Conservation (phyloP, 257 asterid genomes). For the Solanum rostratum region DNA sequence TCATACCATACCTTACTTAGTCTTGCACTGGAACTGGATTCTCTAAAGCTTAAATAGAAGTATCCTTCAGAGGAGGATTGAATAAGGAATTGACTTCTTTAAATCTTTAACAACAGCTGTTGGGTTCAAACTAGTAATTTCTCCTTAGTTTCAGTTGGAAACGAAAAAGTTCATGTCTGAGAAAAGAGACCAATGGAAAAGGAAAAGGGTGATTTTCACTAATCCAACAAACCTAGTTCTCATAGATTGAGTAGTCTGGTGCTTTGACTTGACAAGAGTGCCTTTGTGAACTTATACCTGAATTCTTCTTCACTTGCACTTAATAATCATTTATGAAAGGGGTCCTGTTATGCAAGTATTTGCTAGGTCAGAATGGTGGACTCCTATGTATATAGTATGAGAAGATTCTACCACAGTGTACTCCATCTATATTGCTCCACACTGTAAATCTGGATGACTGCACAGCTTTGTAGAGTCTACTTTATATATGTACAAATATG, state of each 20-base stretch:
- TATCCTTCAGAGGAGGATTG: not conserved
- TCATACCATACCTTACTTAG: not conserved
- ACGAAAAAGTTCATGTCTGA: not conserved
- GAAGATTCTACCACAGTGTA: not conserved
- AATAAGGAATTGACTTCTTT: not conserved
- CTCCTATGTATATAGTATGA: not conserved
- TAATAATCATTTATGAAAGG: not conserved
- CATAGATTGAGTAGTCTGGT: not conserved
- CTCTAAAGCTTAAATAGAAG: not conserved
- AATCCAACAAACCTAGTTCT: not conserved
- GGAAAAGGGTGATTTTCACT: not conserved
- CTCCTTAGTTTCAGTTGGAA: not conserved
- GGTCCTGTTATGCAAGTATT: not conserved
- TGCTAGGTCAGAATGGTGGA: no score
- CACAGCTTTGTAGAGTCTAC: not conserved
- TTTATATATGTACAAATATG: not conserved
- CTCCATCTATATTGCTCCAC: not conserved
- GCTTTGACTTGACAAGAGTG: not conserved
- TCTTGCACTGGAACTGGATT: not conserved
- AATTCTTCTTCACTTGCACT: not conserved
- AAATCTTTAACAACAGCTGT: not conserved
- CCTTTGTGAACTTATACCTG: not conserved
- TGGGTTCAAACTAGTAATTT: not conserved
- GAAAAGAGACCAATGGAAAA: not conserved
- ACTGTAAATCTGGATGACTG: not conserved